phyloP scores from a whole-genome alignment of 371 early-diverging fungal genomes.

The Mucor racemosus region DNA sequence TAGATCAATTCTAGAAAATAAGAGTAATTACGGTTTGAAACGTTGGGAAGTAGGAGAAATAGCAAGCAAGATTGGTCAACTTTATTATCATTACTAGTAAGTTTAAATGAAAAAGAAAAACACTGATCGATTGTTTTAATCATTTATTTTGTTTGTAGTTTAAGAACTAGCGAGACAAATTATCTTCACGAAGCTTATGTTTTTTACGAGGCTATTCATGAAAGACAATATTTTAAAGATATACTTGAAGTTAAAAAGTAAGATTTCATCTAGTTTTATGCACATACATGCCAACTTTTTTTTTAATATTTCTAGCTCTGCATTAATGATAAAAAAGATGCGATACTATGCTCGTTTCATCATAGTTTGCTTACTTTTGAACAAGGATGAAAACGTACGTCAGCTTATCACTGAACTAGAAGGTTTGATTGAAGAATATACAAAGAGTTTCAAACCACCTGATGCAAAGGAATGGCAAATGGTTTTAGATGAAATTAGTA shows the following conservation, averaged over 20 bases:
- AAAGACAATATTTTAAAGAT: constrained; percentile 93
- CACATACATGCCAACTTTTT: background rate
- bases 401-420: constrained; percentile 83
- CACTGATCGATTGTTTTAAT: background rate
- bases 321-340: constrained; percentile 93
- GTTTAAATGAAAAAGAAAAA: constrained; percentile 17
- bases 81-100: constrained; percentile 88
- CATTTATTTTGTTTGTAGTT: constrained; percentile 35
- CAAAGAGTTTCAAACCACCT: constrained; percentile 79
- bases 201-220: constrained; percentile 96
- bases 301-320: constrained; percentile 60
- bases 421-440: constrained; percentile 86
- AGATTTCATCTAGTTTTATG: background rate
- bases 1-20: constrained; percentile 81
- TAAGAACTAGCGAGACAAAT: constrained; percentile 95
- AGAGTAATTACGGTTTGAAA: constrained; percentile 89
- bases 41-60: constrained; percentile 98
- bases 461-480: constrained; percentile 94
- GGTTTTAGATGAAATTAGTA: constrained; percentile 87
- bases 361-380: constrained; percentile 91
- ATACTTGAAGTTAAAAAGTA: constrained; percentile 88
- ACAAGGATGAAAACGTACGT: constrained; percentile 77
- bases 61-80: constrained; percentile 96
- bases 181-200: constrained; percentile 92
- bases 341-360: constrained; percentile 97